Conservation (phyloP, 768 basidiomycete species). For the Trametes cingulata region DNA sequence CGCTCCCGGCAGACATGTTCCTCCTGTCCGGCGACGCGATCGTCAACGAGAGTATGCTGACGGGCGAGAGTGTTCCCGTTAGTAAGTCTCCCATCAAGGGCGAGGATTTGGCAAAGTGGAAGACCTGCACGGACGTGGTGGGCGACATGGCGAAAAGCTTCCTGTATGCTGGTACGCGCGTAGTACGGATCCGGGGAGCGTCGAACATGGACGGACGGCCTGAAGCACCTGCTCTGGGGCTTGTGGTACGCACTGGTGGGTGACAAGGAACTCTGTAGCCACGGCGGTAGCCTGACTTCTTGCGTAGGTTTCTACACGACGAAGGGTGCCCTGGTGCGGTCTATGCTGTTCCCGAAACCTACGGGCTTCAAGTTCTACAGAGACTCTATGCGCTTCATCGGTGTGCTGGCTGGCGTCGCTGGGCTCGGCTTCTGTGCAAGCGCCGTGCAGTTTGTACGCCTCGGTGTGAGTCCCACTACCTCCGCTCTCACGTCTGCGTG, state of each 20-base stretch:
- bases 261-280: background rate
- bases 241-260: constrained; percentile 85
- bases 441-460: constrained; percentile 86
- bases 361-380: constrained; percentile 99
- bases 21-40: constrained; percentile 96
- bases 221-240: constrained; percentile 66
- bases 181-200: constrained; percentile 79
- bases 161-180: constrained; percentile 86
- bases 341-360: constrained; percentile 98
- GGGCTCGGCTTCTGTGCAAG: constrained; percentile 88
- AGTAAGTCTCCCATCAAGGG: constrained; percentile 87
- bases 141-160: constrained; percentile 79
- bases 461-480: constrained; percentile 57
- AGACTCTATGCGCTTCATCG: constrained; percentile 88
- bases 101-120: constrained; percentile 72
- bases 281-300: background rate
- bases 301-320: constrained; percentile 90
- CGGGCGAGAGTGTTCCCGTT: constrained; percentile 97
- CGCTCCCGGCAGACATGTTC: constrained; percentile 89
- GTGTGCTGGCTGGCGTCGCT: constrained; percentile 89
- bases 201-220: constrained; percentile 52
- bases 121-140: constrained; percentile 55
- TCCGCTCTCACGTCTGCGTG: background rate
- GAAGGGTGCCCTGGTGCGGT: constrained; percentile 92
- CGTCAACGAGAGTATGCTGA: constrained; percentile 98